Base-by-base conservation (phyloP, 768 basidiomycete genomes). In the Lentinula guzmanii region DNA sequence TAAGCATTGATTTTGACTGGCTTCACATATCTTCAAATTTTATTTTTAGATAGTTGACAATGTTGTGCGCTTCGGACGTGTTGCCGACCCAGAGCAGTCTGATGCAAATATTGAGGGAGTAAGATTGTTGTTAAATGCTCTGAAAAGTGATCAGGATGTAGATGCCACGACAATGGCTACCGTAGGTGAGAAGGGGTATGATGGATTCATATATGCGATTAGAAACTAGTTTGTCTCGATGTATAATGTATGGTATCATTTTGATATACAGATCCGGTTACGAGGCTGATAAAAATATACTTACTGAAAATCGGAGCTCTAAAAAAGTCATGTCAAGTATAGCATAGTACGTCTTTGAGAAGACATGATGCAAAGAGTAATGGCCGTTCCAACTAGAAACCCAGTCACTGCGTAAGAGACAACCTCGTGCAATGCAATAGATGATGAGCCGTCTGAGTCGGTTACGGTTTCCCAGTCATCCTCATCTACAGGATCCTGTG, bases 31-130 rank as follows among this genome's bases (percentile, higher is more conserved):
- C 48, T 31, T 35, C 37, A 8, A 18, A 34, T 9, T 4, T 33
- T 2, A n/a, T 21, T 24, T 62, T 3, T 61, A 84, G 82, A 81
- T 85, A 61, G 81, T 86, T 9, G 86, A 86, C 69, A 87, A 87
- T 65, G 82, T 85, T 37, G 84, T 84, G 5, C 77, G 82, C 5
- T 66, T 75, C 33, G 84, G 80, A 7, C 70, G 66, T 5, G 81
- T 84, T 1, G 73, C 81, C 1, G 77, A 82, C 64, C 75, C 72
- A 0, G 67, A 70, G 6, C 68, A 68, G 53, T 64, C 69, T 3
- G 74, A 79, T 52, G 39, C 60, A 2, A 71, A 67, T 18, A 65
- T 77, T 8, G 79, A 83, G 58, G 85, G 83, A 13, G 78, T 83
- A 3, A 73, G 84, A 24, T 67, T 62, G 15, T 71, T 87, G 10